Evolutionary conservation across 2,329 filamentous ascomycete genomes (phyloP), one percentile per base, ranked within the genome.

Genomic region (Cladosporium sp.): DNA sequence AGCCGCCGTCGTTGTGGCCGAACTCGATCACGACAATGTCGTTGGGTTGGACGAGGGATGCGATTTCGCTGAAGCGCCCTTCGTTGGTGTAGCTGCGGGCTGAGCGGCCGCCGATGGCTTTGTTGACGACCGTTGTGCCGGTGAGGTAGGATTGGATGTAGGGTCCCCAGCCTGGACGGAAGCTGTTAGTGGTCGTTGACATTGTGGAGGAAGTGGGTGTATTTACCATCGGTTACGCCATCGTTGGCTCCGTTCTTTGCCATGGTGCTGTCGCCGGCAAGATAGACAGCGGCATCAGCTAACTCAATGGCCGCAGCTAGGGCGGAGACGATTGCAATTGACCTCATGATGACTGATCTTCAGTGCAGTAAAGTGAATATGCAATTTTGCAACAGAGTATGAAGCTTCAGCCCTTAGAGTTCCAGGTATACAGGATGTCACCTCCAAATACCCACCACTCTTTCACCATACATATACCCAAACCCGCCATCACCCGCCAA

Each of bases 11-110:
- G 64, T 90, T 90, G 75, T 89, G 86, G 0, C 87, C 86, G 65
- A 89, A 88, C 65, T 89, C 86, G 54, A 89, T 87, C 54, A 89
- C 76, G 1, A 88, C 85, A 70, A 83, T 85, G 70, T 89, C 86
- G 32, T 83, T 84, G 1, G 75, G 57, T 66, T 80, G 63, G 22
- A 88, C 75, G 2, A 75, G 65, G 32, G 77, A 71, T 47, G 80
- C 78, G 53, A 89, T 80, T 0, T 75, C 76, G 15, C 77, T 71
- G 73, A 89, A 90, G 13, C 83, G 83, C 8, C 82, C 83, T 72
- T 90, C 86, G 48, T 83, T 79, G 1, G 81, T 86, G 72, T 80
- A 90, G 20, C 83, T 87, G 47, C 86, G 80, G 1, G 86, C 85
- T 24, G 81, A 85, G 50, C 86, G 83, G 19, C 87, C 87, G 8